phyloP scores from a whole-genome alignment of 208 protist species.

The Trypanosoma grayi region DNA sequence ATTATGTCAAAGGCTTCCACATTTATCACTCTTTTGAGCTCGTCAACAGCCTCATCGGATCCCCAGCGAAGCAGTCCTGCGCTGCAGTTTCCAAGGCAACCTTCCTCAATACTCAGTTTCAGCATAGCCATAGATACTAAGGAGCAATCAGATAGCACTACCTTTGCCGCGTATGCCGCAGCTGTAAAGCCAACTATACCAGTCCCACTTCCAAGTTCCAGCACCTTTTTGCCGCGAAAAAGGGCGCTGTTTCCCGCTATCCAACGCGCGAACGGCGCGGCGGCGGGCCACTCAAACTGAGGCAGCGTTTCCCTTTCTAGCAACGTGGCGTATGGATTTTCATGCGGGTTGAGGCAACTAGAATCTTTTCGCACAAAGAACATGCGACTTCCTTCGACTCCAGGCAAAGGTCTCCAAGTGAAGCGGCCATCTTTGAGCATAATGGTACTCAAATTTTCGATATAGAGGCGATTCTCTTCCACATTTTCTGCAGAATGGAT shows the following conservation, averaged over 20 bases:
- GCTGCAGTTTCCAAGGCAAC: constrained; percentile 22
- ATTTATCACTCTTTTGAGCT: constrained; percentile 17
- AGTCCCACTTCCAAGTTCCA: constrained; percentile 66
- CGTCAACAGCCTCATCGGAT: constrained; percentile 24
- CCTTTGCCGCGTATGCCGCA: constrained; percentile 24
- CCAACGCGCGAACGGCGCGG: constrained; percentile 33
- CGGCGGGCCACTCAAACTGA: constrained; percentile 52
- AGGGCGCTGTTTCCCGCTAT: constrained; percentile 18
- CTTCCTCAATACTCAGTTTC: constrained; percentile 15
- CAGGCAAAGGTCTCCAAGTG: constrained; percentile 8
- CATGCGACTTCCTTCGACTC: not conserved
- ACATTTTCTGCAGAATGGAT: not conserved
- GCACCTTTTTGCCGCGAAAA: constrained; percentile 37
- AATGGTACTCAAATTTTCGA: not conserved
- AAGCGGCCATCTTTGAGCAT: constrained; percentile 15
- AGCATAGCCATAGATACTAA: constrained; percentile 47
- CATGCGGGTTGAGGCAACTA: not conserved
- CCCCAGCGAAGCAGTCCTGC: constrained; percentile 39
- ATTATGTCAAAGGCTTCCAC: constrained; percentile 45
- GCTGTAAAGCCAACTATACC: constrained; percentile 41
- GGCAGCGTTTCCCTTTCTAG: constrained; percentile 49
- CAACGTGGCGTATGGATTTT: constrained; percentile 2
- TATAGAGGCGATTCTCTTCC: not conserved
- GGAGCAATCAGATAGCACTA: constrained; percentile 51
- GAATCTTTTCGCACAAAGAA: constrained; percentile 6